A percentile compares a stretch with the other conserved stretches of the same genome.
These are phyloP conservation scores for Platismatia glauca DNA, from an alignment of 495 filamentous ascomycete species.

Conservation along the genomic window DNA sequence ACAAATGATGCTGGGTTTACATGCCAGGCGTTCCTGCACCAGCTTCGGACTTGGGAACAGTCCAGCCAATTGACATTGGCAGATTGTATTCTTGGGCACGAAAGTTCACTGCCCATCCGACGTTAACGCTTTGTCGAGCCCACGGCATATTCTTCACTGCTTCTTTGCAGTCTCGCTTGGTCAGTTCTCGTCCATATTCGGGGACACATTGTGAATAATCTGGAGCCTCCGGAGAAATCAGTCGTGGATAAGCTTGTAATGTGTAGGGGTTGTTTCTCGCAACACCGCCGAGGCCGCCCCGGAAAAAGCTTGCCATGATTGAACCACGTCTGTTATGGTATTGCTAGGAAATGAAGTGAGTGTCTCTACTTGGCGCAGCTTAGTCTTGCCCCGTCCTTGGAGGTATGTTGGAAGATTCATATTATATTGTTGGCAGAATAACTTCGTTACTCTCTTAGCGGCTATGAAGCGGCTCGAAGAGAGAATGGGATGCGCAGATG, in stretches of 20 bases:
- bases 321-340: neutral
- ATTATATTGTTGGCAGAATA: neutral
- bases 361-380: neutral
- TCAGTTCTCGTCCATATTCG: neutral
- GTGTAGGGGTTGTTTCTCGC: neutral
- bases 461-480: neutral
- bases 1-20: neutral
- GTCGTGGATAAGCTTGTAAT: neutral
- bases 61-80: constrained; percentile 4
- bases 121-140: neutral
- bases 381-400: neutral
- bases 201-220: neutral
- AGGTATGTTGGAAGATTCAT: neutral
- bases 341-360: no score
- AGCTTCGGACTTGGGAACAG: neutral
- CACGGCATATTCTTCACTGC: constrained; percentile 9
- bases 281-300: neutral
- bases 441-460: neutral
- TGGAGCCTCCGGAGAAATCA: neutral
- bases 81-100: neutral
- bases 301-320: neutral
- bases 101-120: constrained; percentile 5
- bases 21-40: neutral
- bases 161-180: constrained; percentile 1
- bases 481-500: neutral